Base-by-base conservation (phyloP, 164 flowering plant species). In the Stephania yunnanensis region DNA sequence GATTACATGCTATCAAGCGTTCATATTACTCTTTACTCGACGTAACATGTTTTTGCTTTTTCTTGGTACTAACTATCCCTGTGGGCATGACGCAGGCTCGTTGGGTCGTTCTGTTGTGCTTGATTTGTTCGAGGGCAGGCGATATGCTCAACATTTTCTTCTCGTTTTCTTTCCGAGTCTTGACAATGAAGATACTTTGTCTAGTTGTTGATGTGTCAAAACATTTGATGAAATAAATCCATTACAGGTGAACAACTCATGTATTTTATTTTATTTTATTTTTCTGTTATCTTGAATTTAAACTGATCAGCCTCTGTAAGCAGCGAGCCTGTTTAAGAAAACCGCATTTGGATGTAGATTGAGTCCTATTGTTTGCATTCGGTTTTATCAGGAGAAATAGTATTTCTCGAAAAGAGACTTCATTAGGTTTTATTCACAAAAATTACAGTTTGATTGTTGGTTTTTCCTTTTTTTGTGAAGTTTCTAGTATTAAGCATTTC, bases 181-280 rank as follows among this genome's bases (percentile, higher is more conserved):
- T 66, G 12, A 25, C 52, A 76, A 71, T 46, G 15, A 67, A 30
- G 70, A 75, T 29, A 61, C 58, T 13, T 61, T 68, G 53, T 75
- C 50, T 8, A 22, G n/a, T 55, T 75, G 42, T n/a, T 25, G 6
- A 44, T 29, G 66, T 67, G 70, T 36, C 42, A 10, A 61, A 71
- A 45, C 69, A 20, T 36, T 71, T 53, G 74, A 71, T 76, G 74
- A 71, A 72, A 76, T 71, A 71, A 76, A 63, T 50, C 55, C 13
- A 50, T 50, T 50, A 50, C 55, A 9, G 15, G 4, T 50, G 55
- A 50, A 50, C 15, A 15, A 10, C 7, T 50, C 55, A 50, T 50
- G 55, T 50, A 50, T 10, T 50, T 25, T 25, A 0, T 25, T 25
- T 25, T 25, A 0, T 25, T 25, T 25, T 25, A 0, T 25, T 50